These are phyloP conservation scores for Vitis hybrid DNA, from an alignment of 177 flowering plant genomes.

Conservation along the genomic window DNA sequence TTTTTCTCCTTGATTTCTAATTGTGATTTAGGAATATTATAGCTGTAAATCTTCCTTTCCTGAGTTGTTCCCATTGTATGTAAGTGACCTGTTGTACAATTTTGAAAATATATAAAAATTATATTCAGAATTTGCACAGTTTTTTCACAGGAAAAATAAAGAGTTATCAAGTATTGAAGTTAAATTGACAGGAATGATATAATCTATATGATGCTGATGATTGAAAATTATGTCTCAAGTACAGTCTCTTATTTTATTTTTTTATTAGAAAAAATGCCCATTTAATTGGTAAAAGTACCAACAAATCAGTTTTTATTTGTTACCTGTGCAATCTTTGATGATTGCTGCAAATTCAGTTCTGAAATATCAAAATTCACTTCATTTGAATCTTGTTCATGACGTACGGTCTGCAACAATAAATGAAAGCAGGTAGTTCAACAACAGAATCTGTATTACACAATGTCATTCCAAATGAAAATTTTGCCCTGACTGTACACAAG, in stretches of 20 bases:
- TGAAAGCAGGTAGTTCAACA: background rate
- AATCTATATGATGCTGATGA: too few species aligned
- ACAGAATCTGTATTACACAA: background rate
- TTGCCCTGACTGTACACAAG: background rate
- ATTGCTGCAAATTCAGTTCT: slow-evolving; percentile 37
- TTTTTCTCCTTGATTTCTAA: too few species aligned
- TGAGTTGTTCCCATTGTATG: too few species aligned
- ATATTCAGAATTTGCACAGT: too few species aligned
- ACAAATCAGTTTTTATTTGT: background rate
- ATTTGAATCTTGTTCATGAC: slow-evolving; percentile 37
- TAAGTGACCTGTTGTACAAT: too few species aligned
- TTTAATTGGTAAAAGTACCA: background rate
- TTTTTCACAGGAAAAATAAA: too few species aligned
- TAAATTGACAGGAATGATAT: too few species aligned
- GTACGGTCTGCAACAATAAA: slow-evolving; percentile 37
- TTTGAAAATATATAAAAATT: too few species aligned
- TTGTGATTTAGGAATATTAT: too few species aligned
- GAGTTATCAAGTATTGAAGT: too few species aligned
- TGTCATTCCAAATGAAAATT: background rate
- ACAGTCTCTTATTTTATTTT: background rate
- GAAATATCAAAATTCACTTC: slow-evolving; percentile 55
- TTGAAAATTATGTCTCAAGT: background rate
- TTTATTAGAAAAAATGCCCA: background rate
- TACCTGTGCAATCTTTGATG: slow-evolving; percentile 42
- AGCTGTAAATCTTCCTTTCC: too few species aligned